Evolutionary conservation across 352 stramenopile genomes (phyloP).

Genomic region (Phytophthora kernoviae): DNA sequence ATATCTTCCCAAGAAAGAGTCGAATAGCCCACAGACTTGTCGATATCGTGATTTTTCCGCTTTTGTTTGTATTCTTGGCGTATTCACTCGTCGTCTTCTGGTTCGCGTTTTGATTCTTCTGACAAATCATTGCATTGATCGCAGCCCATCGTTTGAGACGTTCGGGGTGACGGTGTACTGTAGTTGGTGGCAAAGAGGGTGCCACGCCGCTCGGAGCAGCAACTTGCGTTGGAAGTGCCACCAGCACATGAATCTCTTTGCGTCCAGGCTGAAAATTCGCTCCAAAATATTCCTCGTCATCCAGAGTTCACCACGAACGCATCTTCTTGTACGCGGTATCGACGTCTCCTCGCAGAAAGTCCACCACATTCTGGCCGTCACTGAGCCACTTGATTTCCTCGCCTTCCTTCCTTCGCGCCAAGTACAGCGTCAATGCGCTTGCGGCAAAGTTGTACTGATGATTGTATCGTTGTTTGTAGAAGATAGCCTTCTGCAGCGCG

Average conservation of each 20-base stretch:
- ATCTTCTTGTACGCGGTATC: slow-evolving; percentile 19
- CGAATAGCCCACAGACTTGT: too few relatives aligned
- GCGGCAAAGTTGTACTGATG: neutral
- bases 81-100: too few relatives aligned
- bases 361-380: slow-evolving; percentile 4
- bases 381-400: slow-evolving; percentile 19
- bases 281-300: slow-evolving; percentile 13
- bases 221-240: slow-evolving; percentile 5
- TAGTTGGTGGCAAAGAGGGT: too few relatives aligned
- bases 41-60: too few relatives aligned
- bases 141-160: too few relatives aligned
- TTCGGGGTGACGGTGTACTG: too few relatives aligned
- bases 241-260: slow-evolving; percentile 29
- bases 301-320: slow-evolving; percentile 7
- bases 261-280: slow-evolving; percentile 18
- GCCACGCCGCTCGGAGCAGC: too few relatives aligned
- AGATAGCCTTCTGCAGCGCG: slow-evolving; percentile 11
- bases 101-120: too few relatives aligned
- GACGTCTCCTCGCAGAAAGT: slow-evolving; percentile 8
- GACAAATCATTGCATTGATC: too few relatives aligned
- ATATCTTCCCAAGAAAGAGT: slow-evolving; percentile 28
- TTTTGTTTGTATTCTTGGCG: too few relatives aligned
- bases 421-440: slow-evolving; percentile 10
- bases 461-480: neutral
- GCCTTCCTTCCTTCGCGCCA: slow-evolving; percentile 9